A percentile compares a stretch with the other conserved stretches of the same genome.
phyloP scores from a whole-genome alignment of 495 filamentous ascomycete species.

The Daldinia concentrica region DNA sequence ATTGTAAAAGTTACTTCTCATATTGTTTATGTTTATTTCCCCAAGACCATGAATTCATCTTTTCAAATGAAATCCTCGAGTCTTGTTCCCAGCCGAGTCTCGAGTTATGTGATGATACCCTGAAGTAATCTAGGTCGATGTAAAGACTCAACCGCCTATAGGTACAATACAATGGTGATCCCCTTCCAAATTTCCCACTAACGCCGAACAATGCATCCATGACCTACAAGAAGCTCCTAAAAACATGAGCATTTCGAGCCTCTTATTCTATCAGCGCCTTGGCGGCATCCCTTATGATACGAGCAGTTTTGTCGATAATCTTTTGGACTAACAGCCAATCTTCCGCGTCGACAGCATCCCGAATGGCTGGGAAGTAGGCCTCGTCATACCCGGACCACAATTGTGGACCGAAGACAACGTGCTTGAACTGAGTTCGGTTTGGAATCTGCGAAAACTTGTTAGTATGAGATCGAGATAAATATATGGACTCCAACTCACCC shows the following conservation, averaged over 20 bases:
- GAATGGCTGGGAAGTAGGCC: slow-evolving; percentile 83
- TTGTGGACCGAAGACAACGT: slow-evolving; percentile 87
- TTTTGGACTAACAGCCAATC: slow-evolving; percentile 76
- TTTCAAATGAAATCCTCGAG: slow-evolving; percentile 9
- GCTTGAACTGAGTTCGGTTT: slow-evolving; percentile 92
- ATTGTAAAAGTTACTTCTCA: neutral
- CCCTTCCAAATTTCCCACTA: slow-evolving; percentile 13
- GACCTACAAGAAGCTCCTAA: slow-evolving; percentile 6
- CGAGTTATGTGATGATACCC: slow-evolving; percentile 36
- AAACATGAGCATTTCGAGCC: neutral
- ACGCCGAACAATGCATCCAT: slow-evolving; percentile 42
- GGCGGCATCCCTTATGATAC: slow-evolving; percentile 71
- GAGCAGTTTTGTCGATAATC: slow-evolving; percentile 76
- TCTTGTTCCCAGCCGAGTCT: slow-evolving; percentile 11
- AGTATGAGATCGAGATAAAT: slow-evolving; percentile 2
- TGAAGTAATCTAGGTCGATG: slow-evolving; percentile 32
- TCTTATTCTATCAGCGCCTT: slow-evolving; percentile 56
- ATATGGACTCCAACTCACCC: slow-evolving; percentile 63
- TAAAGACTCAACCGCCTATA: slow-evolving; percentile 26
- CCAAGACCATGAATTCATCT: slow-evolving; percentile 5
- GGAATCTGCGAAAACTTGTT: slow-evolving; percentile 66
- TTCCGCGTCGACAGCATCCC: slow-evolving; percentile 77
- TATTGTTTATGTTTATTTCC: slow-evolving; percentile 6
- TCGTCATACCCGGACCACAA: slow-evolving; percentile 79
- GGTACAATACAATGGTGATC: slow-evolving; percentile 31